Evolutionary conservation across 192 early-diverging fungal genomes (phyloP), one percentile per base, ranked within the genome.

Genomic region (Coemansia sp.): DNA sequence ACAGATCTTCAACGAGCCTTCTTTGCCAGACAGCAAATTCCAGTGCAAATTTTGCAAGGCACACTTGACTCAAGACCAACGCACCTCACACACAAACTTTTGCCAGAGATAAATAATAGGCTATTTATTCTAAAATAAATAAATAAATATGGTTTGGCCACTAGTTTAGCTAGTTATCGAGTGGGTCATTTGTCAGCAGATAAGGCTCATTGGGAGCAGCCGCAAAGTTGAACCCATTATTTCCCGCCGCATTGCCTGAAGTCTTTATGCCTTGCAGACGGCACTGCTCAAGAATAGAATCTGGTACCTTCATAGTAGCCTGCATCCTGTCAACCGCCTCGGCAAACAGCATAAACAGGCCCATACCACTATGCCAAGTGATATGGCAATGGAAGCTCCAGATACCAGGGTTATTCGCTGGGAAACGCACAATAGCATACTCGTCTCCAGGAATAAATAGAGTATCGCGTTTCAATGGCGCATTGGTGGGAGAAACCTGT

Each of bases 381-480:
- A 67, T 56, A 63, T 92, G 92, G 71, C 92, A 94, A 75, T 92
- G 92, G 79, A 92, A 82, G 43, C 86, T 59, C 90, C 90, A 94
- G 18, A 82, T 80, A 14, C 90, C 92, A 11, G 89, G 88, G 70
- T 92, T 94, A 63, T 92, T 84, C 6, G 87, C 87, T 31, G 68
- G 52, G 67, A 89, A 89, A 23, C 88, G 81, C 53, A 94, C 78
- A 23, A 87, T 80, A 16, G 80, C 79, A 49, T 83, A 87, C 41
- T 84, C 75, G 49, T 78, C 68, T 15, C 48, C 56, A 26, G 83
- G 82, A 3, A 91, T 75, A 15, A 81, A 61, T 14, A 91, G 70
- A 9, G 85, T 88, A 58, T 94, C 92, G 36, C 69, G 62, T 44
- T 39, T 56, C 35, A 72, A 44, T 13, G 69, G 69, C n/a, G 65